Percentiles rank a stretch among this genome's conserved stretches.
Evolutionary conservation across 495 filamentous ascomycete genomes (phyloP).

Genomic region (Tetracladium marchalianum): DNA sequence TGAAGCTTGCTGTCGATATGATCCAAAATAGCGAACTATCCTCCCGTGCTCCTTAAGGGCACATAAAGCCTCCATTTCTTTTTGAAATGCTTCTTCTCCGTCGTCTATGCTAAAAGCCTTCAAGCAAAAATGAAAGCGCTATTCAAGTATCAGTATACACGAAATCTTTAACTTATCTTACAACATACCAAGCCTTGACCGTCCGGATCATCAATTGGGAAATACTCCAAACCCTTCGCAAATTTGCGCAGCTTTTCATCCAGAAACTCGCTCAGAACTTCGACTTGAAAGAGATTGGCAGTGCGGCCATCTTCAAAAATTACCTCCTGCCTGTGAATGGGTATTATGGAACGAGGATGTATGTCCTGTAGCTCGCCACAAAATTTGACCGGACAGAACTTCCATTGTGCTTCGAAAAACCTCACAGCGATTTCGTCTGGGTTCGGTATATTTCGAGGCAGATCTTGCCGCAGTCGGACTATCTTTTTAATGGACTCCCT

Average conservation of each 20-base stretch:
- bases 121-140: not conserved
- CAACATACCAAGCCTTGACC: not conserved
- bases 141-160: too few species aligned
- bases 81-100: not conserved
- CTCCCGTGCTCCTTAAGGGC: not conserved
- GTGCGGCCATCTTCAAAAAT: conserved; percentile 23
- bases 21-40: not conserved
- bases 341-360: not conserved
- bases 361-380: not conserved
- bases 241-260: not conserved
- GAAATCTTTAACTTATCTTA: too few species aligned
- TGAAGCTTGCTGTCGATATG: not conserved
- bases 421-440: not conserved
- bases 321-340: conserved; percentile 19
- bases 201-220: not conserved
- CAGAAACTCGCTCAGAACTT: conserved; percentile 23
- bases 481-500: not conserved
- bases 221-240: not conserved
- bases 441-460: not conserved
- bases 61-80: not conserved
- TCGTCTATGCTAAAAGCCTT: not conserved
- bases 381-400: not conserved
- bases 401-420: not conserved
- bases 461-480: too few species aligned
- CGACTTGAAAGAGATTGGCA: conserved; percentile 23